Evolutionary conservation across 768 basidiomycete genomes (phyloP).

Genomic region (Phaffia tasmanica): DNA sequence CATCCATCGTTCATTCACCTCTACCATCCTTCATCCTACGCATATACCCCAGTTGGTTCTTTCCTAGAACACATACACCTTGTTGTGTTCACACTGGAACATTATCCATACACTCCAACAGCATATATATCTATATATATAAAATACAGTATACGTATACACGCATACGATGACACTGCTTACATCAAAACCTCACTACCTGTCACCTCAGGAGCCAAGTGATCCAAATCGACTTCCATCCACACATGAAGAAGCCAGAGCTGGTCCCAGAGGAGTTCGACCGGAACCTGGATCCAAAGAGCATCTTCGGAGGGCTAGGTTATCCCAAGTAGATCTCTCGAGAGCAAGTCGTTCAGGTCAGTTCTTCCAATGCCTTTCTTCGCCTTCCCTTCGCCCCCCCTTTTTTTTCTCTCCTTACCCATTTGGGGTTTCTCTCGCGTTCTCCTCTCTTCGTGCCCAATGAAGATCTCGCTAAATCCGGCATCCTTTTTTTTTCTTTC

Average conservation of each 20-base stretch:
- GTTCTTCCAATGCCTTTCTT: slow-evolving; percentile 3
- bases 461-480: no score
- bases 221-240: no score
- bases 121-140: no score
- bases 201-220: no score
- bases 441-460: no score
- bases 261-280: slow-evolving; percentile 8
- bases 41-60: neutral
- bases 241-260: slow-evolving; percentile 7
- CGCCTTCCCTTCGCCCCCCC: neutral
- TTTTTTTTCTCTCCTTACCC: neutral
- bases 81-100: no score
- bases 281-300: slow-evolving; percentile 16
- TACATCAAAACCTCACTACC: no score
- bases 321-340: neutral
- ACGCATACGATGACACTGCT: no score
- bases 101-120: neutral
- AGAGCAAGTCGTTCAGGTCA: neutral
- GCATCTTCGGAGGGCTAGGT: slow-evolving; percentile 3
- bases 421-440: neutral
- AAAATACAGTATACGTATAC: no score
- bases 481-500: slow-evolving; percentile 1
- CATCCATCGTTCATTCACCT: neutral
- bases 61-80: neutral
- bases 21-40: neutral